phyloP scores from a whole-genome alignment of 1,284 basidiomycete species.

The Trichosporon ovoides region DNA sequence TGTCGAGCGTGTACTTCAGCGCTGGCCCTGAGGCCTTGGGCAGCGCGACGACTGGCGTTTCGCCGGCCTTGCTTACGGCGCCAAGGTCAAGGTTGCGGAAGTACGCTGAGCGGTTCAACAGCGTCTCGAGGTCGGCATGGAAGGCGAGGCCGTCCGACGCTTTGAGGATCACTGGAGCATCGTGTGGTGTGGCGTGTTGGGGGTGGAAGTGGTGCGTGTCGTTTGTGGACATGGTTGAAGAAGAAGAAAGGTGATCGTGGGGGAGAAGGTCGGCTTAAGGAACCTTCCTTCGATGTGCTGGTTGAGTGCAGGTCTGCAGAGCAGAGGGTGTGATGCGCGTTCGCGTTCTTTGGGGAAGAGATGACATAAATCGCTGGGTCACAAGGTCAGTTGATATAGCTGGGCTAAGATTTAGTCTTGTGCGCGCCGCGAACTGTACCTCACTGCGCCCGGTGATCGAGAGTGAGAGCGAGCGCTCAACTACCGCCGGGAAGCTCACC shows the following conservation, averaged over 20 bases:
- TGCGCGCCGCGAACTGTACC: no score
- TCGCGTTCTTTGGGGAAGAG: background rate
- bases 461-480: no score
- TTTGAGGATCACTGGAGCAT: background rate
- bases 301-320: background rate
- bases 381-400: background rate
- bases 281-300: background rate
- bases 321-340: background rate
- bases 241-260: background rate
- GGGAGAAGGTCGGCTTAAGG: background rate
- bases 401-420: background rate
- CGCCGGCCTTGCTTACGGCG: no score
- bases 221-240: slow-evolving; percentile 1
- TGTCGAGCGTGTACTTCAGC: background rate
- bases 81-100: background rate
- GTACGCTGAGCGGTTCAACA: background rate
- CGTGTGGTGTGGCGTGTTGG: background rate
- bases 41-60: background rate
- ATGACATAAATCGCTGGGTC: background rate
- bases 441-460: background rate
- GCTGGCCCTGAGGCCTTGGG: background rate
- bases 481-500: background rate
- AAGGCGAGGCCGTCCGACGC: background rate
- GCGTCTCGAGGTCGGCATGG: slow-evolving; percentile 1
- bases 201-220: slow-evolving; percentile 5